These are phyloP conservation scores for Annona cherimola DNA, from an alignment of 164 flowering plant genomes.

Conservation along the genomic window DNA sequence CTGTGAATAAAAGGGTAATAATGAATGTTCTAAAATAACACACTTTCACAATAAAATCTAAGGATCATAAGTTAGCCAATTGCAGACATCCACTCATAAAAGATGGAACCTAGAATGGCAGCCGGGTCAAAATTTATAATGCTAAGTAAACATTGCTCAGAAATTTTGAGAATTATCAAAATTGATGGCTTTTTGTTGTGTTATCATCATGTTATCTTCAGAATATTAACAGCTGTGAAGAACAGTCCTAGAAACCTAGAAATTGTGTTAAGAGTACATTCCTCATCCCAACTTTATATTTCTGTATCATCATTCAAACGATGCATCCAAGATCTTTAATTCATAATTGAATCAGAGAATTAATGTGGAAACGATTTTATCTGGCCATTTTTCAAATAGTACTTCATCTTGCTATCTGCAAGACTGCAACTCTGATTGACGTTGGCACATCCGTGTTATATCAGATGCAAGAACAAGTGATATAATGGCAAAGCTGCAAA, in stretches of 20 bases:
- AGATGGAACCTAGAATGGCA: not conserved
- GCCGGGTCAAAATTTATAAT: not conserved
- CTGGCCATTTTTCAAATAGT: too few relatives aligned
- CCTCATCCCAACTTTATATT: too few relatives aligned
- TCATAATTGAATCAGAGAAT: too few relatives aligned
- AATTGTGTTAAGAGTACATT: not conserved
- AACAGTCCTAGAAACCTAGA: not conserved
- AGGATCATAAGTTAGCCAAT: not conserved
- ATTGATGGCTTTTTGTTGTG: not conserved
- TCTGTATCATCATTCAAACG: too few relatives aligned
- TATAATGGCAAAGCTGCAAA: too few relatives aligned
- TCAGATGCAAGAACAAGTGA: too few relatives aligned
- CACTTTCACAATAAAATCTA: not conserved
- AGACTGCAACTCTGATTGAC: too few relatives aligned
- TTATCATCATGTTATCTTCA: not conserved
- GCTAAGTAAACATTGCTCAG: not conserved
- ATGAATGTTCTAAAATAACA: not conserved
- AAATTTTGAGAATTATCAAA: not conserved
- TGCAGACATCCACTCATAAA: not conserved
- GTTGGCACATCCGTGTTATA: too few relatives aligned
- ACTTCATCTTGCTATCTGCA: too few relatives aligned
- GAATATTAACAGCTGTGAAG: not conserved
- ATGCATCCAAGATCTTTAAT: too few relatives aligned
- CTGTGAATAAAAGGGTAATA: slow-evolving; percentile 31
- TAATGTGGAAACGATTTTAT: too few relatives aligned